Conservation (phyloP, 2,329 filamentous ascomycete genomes). For the Zymoseptoria tritici region DNA sequence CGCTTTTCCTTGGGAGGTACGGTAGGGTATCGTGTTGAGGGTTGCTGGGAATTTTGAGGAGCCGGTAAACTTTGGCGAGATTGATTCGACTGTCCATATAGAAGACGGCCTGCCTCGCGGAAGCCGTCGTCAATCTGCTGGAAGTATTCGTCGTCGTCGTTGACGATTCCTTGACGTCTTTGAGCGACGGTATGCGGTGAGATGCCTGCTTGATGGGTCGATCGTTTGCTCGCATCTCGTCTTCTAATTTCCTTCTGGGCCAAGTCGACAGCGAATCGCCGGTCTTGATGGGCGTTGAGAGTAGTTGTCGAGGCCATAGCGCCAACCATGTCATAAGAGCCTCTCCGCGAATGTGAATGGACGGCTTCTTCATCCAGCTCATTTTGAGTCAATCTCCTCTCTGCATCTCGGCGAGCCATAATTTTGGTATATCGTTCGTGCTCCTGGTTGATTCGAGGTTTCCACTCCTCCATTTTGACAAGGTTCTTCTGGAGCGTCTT, state of each 20-base stretch:
- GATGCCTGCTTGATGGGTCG: constrained; percentile 48
- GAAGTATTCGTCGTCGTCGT: constrained; percentile 9
- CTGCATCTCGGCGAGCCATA: constrained; percentile 33
- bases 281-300: constrained; percentile 62
- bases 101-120: constrained; percentile 19
- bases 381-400: constrained; percentile 19
- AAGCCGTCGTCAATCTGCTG: constrained; percentile 15
- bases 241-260: constrained; percentile 65
- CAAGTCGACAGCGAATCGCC: constrained; percentile 67
- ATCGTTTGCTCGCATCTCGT: constrained; percentile 51
- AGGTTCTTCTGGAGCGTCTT: constrained; percentile 59
- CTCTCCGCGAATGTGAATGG: constrained; percentile 11
- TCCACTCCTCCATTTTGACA: constrained; percentile 66
- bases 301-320: constrained; percentile 15
- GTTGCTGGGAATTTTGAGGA: background rate
- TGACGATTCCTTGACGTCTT: constrained; percentile 23
- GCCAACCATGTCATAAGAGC: constrained; percentile 8
- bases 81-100: constrained; percentile 12
- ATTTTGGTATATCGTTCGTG: constrained; percentile 61
- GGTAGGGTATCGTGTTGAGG: constrained; percentile 34
- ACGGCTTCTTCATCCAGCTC: constrained; percentile 12
- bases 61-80: background rate
- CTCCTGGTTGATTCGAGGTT: constrained; percentile 65
- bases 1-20: constrained; percentile 36
- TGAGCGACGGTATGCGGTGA: constrained; percentile 35